phyloP scores from a whole-genome alignment of 2,329 filamentous ascomycete genomes.

The Cordyceps cicadae region DNA sequence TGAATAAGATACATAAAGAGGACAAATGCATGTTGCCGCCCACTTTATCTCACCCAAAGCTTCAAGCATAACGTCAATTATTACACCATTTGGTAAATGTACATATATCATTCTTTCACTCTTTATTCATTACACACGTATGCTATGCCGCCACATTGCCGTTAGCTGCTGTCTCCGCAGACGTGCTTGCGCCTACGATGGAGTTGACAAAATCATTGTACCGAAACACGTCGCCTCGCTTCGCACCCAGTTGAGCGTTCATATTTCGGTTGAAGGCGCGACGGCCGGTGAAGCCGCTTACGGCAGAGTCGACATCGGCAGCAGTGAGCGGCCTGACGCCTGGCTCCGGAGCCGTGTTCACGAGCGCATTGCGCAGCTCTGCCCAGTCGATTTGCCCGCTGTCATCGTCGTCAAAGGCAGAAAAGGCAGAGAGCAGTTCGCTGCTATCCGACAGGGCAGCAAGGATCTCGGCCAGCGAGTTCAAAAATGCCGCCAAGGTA shows the following conservation, averaged over 20 bases:
- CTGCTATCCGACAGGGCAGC: slow-evolving; percentile 65
- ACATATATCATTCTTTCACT: neutral
- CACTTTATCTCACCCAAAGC: neutral
- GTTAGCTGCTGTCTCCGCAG: slow-evolving; percentile 25
- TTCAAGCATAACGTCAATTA: too few relatives aligned
- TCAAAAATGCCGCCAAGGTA: slow-evolving; percentile 78
- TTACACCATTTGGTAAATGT: neutral
- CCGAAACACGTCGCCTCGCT: slow-evolving; percentile 80
- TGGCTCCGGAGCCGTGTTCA: slow-evolving; percentile 72
- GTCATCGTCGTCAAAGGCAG: slow-evolving; percentile 92
- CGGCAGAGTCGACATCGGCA: slow-evolving; percentile 75
- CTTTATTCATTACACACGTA: neutral
- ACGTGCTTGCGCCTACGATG: slow-evolving; percentile 47
- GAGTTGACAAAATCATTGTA: slow-evolving; percentile 86
- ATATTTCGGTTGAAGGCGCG: slow-evolving; percentile 67
- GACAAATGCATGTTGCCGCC: too few relatives aligned
- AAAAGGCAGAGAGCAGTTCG: slow-evolving; percentile 83
- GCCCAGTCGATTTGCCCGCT: slow-evolving; percentile 82
- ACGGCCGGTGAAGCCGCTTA: slow-evolving; percentile 76
- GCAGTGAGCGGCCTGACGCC: slow-evolving; percentile 58
- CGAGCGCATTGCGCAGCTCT: slow-evolving; percentile 73
- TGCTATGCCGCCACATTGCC: slow-evolving; percentile 20
- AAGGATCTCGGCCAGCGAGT: slow-evolving; percentile 67
- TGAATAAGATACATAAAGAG: too few relatives aligned
- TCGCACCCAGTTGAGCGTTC: slow-evolving; percentile 42